Evolutionary conservation across 768 basidiomycete species (phyloP).

Genomic region (Vararia minispora): DNA sequence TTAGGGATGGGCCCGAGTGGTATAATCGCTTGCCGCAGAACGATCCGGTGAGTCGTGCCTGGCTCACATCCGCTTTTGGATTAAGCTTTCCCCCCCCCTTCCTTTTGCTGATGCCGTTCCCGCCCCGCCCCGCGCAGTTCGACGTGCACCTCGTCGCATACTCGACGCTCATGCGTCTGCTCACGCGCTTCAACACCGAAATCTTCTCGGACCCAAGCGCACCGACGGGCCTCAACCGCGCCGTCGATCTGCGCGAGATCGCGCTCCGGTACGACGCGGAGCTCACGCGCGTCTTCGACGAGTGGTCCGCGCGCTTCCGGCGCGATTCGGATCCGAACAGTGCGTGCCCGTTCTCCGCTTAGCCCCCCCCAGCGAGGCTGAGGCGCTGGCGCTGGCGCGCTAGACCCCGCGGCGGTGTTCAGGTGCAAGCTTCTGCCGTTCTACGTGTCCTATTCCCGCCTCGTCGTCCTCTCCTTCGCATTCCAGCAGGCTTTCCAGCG

Average conservation of each 20-base stretch:
- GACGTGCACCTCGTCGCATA: background rate
- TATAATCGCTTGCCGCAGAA: constrained; percentile 53
- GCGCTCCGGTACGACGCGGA: constrained; percentile 8
- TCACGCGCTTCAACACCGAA: constrained; percentile 10
- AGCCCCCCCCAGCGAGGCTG: no score
- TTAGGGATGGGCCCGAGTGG: constrained; percentile 65
- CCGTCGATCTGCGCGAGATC: constrained; percentile 12
- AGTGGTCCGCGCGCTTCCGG: constrained; percentile 12
- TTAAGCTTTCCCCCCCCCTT: no score
- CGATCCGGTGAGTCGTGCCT: constrained; percentile 28
- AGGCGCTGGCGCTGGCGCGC: no score
- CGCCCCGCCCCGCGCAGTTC: no score
- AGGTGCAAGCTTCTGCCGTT: constrained; percentile 23
- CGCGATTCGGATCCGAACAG: constrained; percentile 9
- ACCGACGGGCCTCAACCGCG: constrained; percentile 9
- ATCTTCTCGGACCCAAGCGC: constrained; percentile 12
- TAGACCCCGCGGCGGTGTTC: constrained; percentile 11
- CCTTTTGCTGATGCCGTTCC: no score
- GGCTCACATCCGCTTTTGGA: no score
- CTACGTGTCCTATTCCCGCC: constrained; percentile 21
- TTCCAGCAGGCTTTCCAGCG: constrained; percentile 27
- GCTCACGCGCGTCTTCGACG: constrained; percentile 6
- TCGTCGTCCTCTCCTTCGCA: constrained; percentile 30
- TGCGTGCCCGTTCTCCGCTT: constrained; percentile 7
- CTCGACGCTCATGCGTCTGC: constrained; percentile 10